These are phyloP conservation scores for Flaveria ramosissima DNA, from an alignment of 129 eudicot genomes.

Conservation along the genomic window DNA sequence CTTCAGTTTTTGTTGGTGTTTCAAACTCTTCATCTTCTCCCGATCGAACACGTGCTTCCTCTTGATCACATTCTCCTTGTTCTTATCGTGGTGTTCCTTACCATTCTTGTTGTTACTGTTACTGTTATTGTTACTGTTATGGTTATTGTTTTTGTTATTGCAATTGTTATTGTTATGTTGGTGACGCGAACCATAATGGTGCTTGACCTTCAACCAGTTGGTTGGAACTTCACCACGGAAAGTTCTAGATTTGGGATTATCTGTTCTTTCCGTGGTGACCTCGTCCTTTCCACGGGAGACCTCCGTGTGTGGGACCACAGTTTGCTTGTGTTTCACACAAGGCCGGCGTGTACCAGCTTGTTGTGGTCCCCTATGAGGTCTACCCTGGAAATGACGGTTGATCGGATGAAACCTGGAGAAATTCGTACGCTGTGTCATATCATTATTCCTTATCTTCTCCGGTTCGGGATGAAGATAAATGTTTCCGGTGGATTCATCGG, in stretches of 20 bases:
- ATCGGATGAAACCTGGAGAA: conserved; percentile 44
- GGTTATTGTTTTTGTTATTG: background rate
- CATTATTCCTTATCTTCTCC: conserved; percentile 1
- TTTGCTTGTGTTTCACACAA: background rate
- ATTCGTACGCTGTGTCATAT: conserved; percentile 24
- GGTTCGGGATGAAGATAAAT: background rate
- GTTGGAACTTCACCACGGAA: background rate
- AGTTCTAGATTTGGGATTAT: background rate
- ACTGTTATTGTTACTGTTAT: background rate
- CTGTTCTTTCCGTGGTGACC: conserved; percentile 9
- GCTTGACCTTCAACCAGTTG: conserved; percentile 32
- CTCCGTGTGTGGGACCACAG: background rate
- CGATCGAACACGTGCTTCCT: background rate
- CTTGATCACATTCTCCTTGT: background rate
- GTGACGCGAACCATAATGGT: conserved; percentile 32
- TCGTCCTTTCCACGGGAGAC: conserved; percentile 16
- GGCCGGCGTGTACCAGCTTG: conserved; percentile 2
- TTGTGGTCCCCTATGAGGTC: conserved; percentile 15
- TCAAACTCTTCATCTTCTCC: conserved; percentile 18
- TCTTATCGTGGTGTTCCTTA: background rate
- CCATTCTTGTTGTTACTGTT: background rate
- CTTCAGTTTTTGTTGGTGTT: background rate
- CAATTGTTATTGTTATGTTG: conserved; percentile 7
- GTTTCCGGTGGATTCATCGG: conserved; percentile 4
- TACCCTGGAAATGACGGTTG: conserved; percentile 46